Percentiles rank a stretch among this genome's conserved stretches.
These are phyloP conservation scores for Umbelopsis ramanniana DNA, from an alignment of 192 early-diverging fungal species.

Conservation along the genomic window DNA sequence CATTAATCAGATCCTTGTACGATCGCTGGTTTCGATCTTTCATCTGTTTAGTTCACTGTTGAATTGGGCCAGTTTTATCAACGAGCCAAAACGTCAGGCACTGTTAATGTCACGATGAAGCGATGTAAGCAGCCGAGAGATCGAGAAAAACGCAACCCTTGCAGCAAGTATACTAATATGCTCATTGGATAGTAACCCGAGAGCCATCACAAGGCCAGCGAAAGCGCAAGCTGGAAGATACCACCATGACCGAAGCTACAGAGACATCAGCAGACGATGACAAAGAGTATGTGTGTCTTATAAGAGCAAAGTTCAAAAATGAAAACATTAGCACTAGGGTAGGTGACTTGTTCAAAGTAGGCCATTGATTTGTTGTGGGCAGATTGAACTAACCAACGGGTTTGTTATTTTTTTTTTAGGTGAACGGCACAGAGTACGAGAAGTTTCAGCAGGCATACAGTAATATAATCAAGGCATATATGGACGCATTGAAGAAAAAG, in stretches of 20 bases:
- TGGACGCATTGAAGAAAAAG: slow-evolving; percentile 45
- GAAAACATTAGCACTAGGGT: slow-evolving; percentile 39
- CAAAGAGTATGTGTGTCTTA: slow-evolving; percentile 23
- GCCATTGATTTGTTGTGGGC: background rate
- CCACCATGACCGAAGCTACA: slow-evolving; percentile 7
- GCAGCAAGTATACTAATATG: background rate
- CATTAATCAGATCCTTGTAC: slow-evolving; percentile 5
- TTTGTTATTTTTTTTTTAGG: slow-evolving; percentile 25
- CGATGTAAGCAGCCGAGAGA: slow-evolving; percentile 30
- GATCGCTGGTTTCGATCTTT: background rate
- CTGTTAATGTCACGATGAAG: slow-evolving; percentile 43
- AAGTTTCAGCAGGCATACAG: slow-evolving; percentile 38
- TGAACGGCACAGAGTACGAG: slow-evolving; percentile 32
- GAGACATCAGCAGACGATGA: background rate
- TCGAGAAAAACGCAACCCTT: too few relatives aligned
- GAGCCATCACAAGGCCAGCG: slow-evolving; percentile 10
- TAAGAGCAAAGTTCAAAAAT: slow-evolving; percentile 33
- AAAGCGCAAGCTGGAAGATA: slow-evolving; percentile 20
- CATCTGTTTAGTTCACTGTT: slow-evolving; percentile 37
- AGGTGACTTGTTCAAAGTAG: background rate
- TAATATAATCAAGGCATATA: slow-evolving; percentile 42
- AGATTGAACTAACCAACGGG: background rate
- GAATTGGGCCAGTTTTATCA: slow-evolving; percentile 42
- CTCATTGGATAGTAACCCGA: slow-evolving; percentile 27
- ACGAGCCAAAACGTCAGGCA: slow-evolving; percentile 32